These are phyloP conservation scores for Draba incana DNA, from an alignment of 345 rosid species.

Conservation along the genomic window DNA sequence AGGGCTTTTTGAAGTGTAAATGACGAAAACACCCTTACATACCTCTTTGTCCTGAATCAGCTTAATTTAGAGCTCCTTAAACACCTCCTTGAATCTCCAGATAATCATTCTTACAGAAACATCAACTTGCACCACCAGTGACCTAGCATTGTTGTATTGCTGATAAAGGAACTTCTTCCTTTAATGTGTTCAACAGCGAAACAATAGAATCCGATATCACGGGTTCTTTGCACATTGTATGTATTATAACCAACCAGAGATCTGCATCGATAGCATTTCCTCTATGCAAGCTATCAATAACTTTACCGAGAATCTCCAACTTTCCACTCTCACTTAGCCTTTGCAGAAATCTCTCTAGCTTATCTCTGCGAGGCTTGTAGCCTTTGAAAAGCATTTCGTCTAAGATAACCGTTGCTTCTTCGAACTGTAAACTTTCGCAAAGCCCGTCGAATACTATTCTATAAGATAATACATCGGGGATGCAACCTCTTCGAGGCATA, in stretches of 20 bases:
- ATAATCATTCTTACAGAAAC: neutral
- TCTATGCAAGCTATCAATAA: conserved; percentile 48
- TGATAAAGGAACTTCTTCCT: conserved; percentile 10
- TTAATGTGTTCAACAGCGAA: conserved; percentile 32
- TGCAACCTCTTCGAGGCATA: conserved; percentile 75
- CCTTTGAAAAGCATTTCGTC: conserved; percentile 91
- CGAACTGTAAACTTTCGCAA: conserved; percentile 46
- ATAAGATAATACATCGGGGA: conserved; percentile 72
- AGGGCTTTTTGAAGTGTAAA: conserved; percentile 27
- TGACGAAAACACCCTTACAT: conserved; percentile 30
- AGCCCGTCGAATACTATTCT: conserved; percentile 79
- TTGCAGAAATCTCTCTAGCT: conserved; percentile 46
- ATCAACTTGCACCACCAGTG: neutral
- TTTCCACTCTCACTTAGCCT: conserved; percentile 49
- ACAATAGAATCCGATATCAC: conserved; percentile 38
- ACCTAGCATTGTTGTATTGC: conserved; percentile 16
- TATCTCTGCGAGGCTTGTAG: conserved; percentile 53
- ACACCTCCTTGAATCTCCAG: neutral
- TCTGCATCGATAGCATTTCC: conserved; percentile 46
- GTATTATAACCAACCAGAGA: conserved; percentile 50
- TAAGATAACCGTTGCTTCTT: conserved; percentile 64
- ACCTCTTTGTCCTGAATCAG: conserved; percentile 9
- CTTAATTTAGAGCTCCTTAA: neutral
- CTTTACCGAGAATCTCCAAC: conserved; percentile 45
- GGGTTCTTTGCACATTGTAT: conserved; percentile 40